Evolutionary conservation across 805 yeast species (phyloP).

Genomic region (Schwanniomyces vanrijiae): DNA sequence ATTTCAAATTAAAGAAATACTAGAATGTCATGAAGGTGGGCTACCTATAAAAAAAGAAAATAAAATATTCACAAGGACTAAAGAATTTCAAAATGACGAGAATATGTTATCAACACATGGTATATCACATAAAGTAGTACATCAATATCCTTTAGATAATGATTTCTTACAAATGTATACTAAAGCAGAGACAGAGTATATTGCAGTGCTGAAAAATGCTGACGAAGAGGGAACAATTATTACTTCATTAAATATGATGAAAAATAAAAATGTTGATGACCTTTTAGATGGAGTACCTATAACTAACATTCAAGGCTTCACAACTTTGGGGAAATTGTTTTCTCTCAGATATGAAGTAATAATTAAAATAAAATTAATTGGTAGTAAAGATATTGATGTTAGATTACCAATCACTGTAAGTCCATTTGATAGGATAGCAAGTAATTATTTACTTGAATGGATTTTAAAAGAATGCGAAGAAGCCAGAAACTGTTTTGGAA

Average conservation of each 20-base stretch:
- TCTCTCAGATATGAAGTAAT: conserved; percentile 52
- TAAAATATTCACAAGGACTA: conserved; percentile 33
- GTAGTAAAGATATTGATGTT: conserved; percentile 50
- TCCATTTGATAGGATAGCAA: conserved; percentile 49
- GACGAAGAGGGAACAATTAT: conserved; percentile 6
- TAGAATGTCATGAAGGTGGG: conserved; percentile 55
- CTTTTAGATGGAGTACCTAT: conserved; percentile 40
- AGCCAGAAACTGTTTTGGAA: conserved; percentile 40
- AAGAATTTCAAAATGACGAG: conserved; percentile 21
- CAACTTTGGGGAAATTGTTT: conserved; percentile 51
- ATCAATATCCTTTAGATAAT: conserved; percentile 34
- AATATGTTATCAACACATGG: conserved; percentile 28
- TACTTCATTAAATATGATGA: conserved; percentile 18
- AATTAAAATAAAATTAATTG: conserved; percentile 48
- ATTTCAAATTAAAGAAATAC: conserved; percentile 51
- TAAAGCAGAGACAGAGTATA: background rate
- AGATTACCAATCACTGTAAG: conserved; percentile 54
- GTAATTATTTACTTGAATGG: conserved; percentile 52
- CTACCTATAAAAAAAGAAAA: conserved; percentile 48
- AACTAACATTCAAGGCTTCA: conserved; percentile 50
- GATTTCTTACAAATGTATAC: conserved; percentile 30
- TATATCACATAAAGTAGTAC: conserved; percentile 18
- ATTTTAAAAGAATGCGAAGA: conserved; percentile 52
- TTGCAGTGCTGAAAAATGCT: conserved; percentile 4
- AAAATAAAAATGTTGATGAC: conserved; percentile 22